A percentile compares a stretch with the other conserved stretches of the same genome.
phyloP scores from a whole-genome alignment of 2,329 filamentous ascomycete species.

The Penicillium sp. region DNA sequence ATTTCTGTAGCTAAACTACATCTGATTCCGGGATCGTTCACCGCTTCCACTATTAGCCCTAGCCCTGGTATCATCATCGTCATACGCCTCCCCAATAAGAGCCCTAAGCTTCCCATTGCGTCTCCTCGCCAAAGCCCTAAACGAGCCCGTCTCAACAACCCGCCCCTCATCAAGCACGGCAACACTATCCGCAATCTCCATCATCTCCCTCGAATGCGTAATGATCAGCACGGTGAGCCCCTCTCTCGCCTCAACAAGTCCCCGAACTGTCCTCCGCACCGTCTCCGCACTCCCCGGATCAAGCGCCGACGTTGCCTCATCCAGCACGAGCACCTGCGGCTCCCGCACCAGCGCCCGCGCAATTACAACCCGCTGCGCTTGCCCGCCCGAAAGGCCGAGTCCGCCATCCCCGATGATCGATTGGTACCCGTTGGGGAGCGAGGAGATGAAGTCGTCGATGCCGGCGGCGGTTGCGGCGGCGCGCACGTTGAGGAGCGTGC shows the following conservation, averaged over 20 bases:
- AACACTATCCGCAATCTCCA: conserved; percentile 75
- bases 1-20: not conserved
- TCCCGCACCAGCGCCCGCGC: conserved; percentile 75
- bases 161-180: conserved; percentile 73
- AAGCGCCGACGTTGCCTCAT: conserved; percentile 84
- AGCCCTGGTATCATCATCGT: not conserved
- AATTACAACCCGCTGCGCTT: conserved; percentile 80
- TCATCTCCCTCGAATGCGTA: conserved; percentile 85
- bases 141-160: conserved; percentile 71
- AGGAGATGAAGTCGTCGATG: conserved; percentile 76
- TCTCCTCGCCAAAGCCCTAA: conserved; percentile 60
- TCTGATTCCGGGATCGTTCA: not conserved
- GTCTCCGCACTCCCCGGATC: conserved; percentile 70
- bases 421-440: conserved; percentile 71
- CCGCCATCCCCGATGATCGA: conserved; percentile 81
- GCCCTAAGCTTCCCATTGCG: conserved; percentile 54
- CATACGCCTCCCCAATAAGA: conserved; percentile 31
- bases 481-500: conserved; percentile 52
- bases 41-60: too few species aligned
- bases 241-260: conserved; percentile 51
- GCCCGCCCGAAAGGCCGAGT: conserved; percentile 75
- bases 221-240: conserved; percentile 76
- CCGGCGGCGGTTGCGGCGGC: conserved; percentile 63
- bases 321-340: conserved; percentile 76
- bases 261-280: conserved; percentile 66